Percentiles rank a stretch among this genome's conserved stretches.
Evolutionary conservation across 169 alveolate species (phyloP).

Genomic region (Perkinsus chesapeaki): DNA sequence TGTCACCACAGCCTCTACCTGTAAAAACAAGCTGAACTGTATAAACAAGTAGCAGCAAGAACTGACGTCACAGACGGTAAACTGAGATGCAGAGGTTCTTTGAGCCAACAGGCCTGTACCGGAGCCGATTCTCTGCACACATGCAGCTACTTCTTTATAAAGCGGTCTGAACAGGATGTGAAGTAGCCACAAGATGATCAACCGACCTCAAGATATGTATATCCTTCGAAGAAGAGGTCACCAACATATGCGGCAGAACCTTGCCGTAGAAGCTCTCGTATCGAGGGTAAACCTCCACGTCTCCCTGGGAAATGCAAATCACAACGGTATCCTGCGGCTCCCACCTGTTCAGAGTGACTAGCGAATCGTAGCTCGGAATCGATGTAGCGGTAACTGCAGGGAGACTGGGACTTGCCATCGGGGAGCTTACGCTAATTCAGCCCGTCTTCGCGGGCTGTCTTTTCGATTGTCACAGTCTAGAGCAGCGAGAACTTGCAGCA

Average conservation of each 20-base stretch:
- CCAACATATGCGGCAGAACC: not conserved
- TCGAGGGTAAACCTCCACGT: not conserved
- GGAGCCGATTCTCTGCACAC: not conserved
- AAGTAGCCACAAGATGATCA: not conserved
- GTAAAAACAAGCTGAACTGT: not conserved
- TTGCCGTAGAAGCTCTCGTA: not conserved
- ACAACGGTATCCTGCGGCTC: not conserved
- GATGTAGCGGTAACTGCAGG: not conserved
- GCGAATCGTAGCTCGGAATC: not conserved
- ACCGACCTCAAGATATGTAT: not conserved
- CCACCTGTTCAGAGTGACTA: not conserved
- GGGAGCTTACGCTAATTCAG: not conserved
- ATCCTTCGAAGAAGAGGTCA: not conserved
- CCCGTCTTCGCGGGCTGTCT: not conserved
- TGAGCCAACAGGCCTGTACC: not conserved
- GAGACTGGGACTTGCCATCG: not conserved
- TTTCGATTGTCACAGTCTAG: not conserved
- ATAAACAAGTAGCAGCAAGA: not conserved
- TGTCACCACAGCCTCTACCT: not conserved
- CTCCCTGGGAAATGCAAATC: not conserved
- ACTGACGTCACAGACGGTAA: not conserved
- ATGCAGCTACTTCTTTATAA: not conserved
- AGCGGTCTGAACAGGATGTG: not conserved
- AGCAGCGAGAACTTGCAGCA: not conserved
- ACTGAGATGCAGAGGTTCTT: not conserved